These are phyloP conservation scores for Fusarium xylarioides DNA, from an alignment of 2,329 filamentous ascomycete genomes.

Conservation along the genomic window DNA sequence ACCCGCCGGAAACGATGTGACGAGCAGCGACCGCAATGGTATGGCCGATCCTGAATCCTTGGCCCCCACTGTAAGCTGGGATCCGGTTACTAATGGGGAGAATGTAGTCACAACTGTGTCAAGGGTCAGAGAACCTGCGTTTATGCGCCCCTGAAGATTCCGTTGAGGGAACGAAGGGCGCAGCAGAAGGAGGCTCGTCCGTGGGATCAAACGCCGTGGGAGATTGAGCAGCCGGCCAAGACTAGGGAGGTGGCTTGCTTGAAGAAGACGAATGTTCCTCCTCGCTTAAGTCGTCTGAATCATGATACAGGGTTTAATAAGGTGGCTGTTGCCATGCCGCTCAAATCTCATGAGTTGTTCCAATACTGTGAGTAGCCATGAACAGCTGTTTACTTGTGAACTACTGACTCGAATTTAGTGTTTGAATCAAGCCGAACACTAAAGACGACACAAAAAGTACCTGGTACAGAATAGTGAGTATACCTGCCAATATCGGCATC, in stretches of 20 bases:
- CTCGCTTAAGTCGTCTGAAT: neutral
- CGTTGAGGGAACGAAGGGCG: slow-evolving; percentile 2
- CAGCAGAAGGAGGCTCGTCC: slow-evolving; percentile 11
- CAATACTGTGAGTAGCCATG: slow-evolving; percentile 1
- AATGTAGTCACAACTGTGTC: neutral
- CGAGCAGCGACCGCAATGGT: slow-evolving; percentile 18
- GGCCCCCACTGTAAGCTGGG: neutral
- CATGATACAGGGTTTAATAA: slow-evolving; percentile 3
- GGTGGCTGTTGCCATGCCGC: slow-evolving; percentile 5
- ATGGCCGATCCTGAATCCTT: neutral
- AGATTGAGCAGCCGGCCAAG: neutral
- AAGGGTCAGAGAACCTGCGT: neutral
- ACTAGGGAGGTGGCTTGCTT: neutral
- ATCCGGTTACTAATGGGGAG: neutral
- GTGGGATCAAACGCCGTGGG: slow-evolving; percentile 13
- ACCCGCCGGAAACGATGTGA: slow-evolving; percentile 11
- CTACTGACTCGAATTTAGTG: neutral
- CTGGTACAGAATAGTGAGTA: neutral
- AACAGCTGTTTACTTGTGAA: fast-evolving
- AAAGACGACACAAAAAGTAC: neutral
- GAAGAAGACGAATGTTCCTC: neutral
- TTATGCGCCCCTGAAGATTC: neutral
- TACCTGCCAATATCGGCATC: fast-evolving
- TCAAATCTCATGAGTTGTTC: slow-evolving; percentile 14
- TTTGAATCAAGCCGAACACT: neutral